Evolutionary conservation across 2,329 filamentous ascomycete species (phyloP).

Genomic region (Harringtonia aguacate): DNA sequence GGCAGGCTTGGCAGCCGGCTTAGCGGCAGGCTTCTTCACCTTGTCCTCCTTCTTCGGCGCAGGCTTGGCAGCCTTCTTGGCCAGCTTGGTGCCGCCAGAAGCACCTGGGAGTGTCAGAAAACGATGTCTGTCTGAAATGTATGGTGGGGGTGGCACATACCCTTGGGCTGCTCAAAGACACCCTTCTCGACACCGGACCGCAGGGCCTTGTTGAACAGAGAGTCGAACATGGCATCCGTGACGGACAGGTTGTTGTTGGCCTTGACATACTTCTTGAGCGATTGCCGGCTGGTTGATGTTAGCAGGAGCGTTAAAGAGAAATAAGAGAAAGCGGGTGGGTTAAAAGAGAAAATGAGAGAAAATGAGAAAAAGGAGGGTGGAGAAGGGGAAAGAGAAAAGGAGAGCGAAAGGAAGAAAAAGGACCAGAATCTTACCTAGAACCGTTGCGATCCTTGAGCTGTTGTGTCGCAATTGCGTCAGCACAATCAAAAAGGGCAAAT

Average conservation of each 20-base stretch:
- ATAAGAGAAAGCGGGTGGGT: constrained; percentile 9
- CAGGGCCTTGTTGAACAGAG: constrained; percentile 79
- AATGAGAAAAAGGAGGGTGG: no score
- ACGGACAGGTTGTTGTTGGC: constrained; percentile 40
- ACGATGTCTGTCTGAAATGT: not conserved
- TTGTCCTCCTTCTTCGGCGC: constrained; percentile 20
- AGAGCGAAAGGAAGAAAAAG: constrained; percentile 3
- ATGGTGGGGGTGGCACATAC: constrained; percentile 35
- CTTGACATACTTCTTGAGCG: constrained; percentile 51
- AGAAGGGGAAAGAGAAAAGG: no score
- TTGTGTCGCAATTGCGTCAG: constrained; percentile 9
- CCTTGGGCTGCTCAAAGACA: constrained; percentile 83
- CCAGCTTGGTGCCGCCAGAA: constrained; percentile 86
- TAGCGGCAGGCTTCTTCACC: constrained; percentile 19
- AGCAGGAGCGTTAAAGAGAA: constrained; percentile 13
- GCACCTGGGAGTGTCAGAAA: constrained; percentile 41
- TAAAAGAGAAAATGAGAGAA: no score
- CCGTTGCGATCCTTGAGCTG: constrained; percentile 54
- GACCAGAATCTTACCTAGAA: constrained; percentile 30
- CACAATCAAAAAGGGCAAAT: not conserved
- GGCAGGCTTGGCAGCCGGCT: no score
- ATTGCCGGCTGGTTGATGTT: constrained; percentile 36
- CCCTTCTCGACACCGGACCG: constrained; percentile 76
- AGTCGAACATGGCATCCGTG: constrained; percentile 48
- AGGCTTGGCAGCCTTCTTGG: constrained; percentile 57